Percentiles rank a stretch among this genome's conserved stretches.
phyloP scores from a whole-genome alignment of 2,329 filamentous ascomycete genomes.

The Pseudogymnoascus sp. region DNA sequence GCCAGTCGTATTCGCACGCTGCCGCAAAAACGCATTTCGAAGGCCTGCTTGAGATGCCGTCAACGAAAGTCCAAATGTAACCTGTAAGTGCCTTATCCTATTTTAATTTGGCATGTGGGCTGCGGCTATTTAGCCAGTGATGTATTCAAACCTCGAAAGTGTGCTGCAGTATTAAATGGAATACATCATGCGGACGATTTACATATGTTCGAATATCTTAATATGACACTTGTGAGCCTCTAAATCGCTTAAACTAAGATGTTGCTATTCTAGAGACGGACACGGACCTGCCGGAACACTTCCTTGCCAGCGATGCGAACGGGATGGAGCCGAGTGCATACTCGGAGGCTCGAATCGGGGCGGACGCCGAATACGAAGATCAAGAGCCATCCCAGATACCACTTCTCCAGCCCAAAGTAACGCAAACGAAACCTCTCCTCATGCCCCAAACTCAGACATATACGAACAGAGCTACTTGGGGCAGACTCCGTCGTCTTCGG shows the following conservation, averaged over 20 bases:
- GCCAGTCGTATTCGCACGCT: not conserved
- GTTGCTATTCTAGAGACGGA: conserved; percentile 25
- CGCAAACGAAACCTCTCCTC: not conserved
- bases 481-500: not conserved
- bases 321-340: conserved; percentile 33
- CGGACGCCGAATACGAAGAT: conserved; percentile 29
- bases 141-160: not conserved
- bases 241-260: conserved; percentile 21
- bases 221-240: conserved; percentile 30
- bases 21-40: conserved; percentile 19
- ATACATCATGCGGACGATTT: not conserved
- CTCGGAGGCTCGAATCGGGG: conserved; percentile 36
- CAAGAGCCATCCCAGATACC: conserved; percentile 11
- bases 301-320: conserved; percentile 34
- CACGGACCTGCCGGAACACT: conserved; percentile 22
- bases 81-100: conserved; percentile 16
- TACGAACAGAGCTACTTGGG: not conserved
- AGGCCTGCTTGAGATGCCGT: conserved; percentile 21
- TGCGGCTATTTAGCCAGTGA: not conserved
- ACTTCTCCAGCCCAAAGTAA: not conserved
- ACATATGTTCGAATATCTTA: conserved; percentile 26
- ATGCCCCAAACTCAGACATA: not conserved
- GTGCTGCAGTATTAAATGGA: not conserved
- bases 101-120: not conserved
- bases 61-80: conserved; percentile 23